Evolutionary conservation across 345 rosid genomes (phyloP).

Genomic region (Turnera subulata): DNA sequence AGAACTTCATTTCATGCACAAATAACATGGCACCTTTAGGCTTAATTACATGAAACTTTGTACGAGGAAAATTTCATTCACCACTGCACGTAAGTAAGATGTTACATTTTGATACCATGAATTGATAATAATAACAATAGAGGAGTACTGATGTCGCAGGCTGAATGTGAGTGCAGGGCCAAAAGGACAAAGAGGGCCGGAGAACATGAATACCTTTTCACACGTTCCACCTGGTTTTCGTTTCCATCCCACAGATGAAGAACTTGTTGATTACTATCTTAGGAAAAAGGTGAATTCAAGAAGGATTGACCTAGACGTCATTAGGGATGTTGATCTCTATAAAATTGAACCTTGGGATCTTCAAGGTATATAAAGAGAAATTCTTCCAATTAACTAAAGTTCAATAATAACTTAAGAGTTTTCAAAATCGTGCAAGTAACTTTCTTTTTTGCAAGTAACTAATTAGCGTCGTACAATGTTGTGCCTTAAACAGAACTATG

Average conservation of each 20-base stretch:
- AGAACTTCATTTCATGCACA: no score
- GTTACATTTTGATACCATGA: no score
- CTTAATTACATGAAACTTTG: no score
- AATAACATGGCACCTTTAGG: no score
- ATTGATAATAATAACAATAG: neutral
- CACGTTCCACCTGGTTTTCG: conserved; percentile 38
- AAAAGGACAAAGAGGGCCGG: conserved; percentile 5
- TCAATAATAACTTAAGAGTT: no score
- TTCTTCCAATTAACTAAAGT: neutral
- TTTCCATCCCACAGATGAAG: conserved; percentile 38
- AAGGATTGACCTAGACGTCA: conserved; percentile 35
- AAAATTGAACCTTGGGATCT: conserved; percentile 41
- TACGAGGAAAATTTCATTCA: no score
- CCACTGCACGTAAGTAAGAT: no score
- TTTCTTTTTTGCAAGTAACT: no score
- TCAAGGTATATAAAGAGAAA: conserved; percentile 19
- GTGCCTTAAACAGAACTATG: conserved; percentile 18
- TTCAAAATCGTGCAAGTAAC: no score
- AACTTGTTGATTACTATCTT: conserved; percentile 34
- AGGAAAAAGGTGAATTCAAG: conserved; percentile 25
- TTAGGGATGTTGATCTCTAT: conserved; percentile 33
- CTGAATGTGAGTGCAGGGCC: conserved; percentile 19
- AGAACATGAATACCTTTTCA: conserved; percentile 17
- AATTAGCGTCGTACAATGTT: no score
- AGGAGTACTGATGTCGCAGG: neutral